A percentile compares a stretch with the other conserved stretches of the same genome.
phyloP scores from a whole-genome alignment of 257 asterid genomes.

The Verbascum thapsus region DNA sequence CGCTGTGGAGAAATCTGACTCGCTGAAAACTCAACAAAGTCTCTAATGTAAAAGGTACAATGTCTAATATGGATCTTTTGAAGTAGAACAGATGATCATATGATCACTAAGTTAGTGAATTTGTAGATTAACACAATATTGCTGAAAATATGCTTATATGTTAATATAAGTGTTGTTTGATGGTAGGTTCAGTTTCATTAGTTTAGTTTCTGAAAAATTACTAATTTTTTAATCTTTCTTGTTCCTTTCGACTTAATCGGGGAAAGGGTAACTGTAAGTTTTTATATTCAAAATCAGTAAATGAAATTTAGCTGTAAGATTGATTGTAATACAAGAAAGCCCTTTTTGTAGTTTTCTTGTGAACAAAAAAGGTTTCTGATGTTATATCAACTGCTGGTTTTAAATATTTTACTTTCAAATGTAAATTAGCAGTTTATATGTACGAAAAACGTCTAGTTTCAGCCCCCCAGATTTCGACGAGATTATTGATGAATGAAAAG shows the following conservation, averaged over 20 bases:
- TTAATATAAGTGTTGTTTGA: neutral
- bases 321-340: neutral
- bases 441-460: too few relatives aligned
- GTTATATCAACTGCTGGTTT: neutral
- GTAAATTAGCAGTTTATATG: conserved; percentile 3
- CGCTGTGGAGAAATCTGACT: too few relatives aligned
- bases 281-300: neutral
- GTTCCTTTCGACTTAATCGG: neutral
- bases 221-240: neutral
- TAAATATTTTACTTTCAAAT: neutral
- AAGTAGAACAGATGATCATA: conserved; percentile 12
- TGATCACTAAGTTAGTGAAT: conserved; percentile 10
- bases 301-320: neutral
- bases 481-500: too few relatives aligned
- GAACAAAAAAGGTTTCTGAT: neutral
- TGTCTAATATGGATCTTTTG: conserved; percentile 12
- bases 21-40: conserved; percentile 31
- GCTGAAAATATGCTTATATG: conserved; percentile 7
- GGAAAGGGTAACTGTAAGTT: neutral
- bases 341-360: neutral
- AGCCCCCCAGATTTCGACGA: too few relatives aligned
- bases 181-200: conserved; percentile 2
- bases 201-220: neutral
- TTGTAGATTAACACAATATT: conserved; percentile 21
- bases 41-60: conserved; percentile 26